phyloP scores from a whole-genome alignment of 768 basidiomycete genomes.

The Candolleomyces eurysporus region DNA sequence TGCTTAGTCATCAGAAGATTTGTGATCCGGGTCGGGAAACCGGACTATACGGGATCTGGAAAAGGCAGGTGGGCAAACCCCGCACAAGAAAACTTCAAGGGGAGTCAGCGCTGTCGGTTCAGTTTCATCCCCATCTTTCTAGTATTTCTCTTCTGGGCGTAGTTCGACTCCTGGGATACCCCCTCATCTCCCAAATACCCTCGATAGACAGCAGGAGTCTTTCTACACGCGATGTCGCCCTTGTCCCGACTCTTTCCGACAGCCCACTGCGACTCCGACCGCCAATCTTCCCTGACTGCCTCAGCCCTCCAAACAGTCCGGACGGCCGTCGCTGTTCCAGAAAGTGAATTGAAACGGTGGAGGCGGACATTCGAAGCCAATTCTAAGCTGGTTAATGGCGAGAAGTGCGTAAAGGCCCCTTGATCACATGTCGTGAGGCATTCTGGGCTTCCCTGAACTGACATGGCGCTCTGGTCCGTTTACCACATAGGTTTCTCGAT shows the following conservation, averaged over 20 bases:
- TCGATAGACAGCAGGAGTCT: slow-evolving; percentile 21
- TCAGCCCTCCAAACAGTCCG: slow-evolving; percentile 66
- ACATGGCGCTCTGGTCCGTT: slow-evolving; percentile 8
- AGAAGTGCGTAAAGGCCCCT: slow-evolving; percentile 63
- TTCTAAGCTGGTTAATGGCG: slow-evolving; percentile 72
- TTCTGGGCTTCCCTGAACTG: slow-evolving; percentile 15
- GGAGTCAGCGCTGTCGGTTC: slow-evolving; percentile 16
- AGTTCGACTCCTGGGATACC: slow-evolving; percentile 21
- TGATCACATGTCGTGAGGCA: slow-evolving; percentile 18
- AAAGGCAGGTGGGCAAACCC: slow-evolving; percentile 25
- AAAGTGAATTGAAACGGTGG: slow-evolving; percentile 88
- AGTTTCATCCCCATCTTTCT: slow-evolving; percentile 13
- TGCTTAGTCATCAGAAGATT: slow-evolving; percentile 2
- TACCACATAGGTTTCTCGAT: slow-evolving; percentile 70
- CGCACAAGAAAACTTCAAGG: slow-evolving; percentile 32
- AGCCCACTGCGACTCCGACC: slow-evolving; percentile 54
- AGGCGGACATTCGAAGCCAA: slow-evolving; percentile 82
- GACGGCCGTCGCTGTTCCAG: slow-evolving; percentile 66
- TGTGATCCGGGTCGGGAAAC: slow-evolving; percentile 5
- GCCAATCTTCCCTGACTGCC: slow-evolving; percentile 42
- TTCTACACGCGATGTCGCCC: slow-evolving; percentile 31
- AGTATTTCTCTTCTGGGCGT: slow-evolving; percentile 11
- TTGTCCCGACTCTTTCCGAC: slow-evolving; percentile 45
- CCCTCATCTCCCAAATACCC: slow-evolving; percentile 32
- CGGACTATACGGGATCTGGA: neutral